Base-by-base conservation (phyloP, 2,329 filamentous ascomycete genomes). In the Colletotrichum sp. region DNA sequence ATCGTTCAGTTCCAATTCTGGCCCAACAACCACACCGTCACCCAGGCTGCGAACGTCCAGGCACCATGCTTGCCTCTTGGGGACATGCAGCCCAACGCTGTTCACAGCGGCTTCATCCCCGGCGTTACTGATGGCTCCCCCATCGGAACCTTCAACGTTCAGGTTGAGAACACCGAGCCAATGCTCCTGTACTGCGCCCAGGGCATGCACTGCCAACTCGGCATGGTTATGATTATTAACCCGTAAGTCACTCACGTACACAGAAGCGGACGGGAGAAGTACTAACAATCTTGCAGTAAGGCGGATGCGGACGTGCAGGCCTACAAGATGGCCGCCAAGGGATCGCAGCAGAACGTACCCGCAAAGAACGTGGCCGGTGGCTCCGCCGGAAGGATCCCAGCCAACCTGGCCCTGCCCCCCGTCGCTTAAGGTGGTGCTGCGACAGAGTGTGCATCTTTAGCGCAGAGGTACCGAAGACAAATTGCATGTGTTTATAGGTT, bases 151-250 rank as follows among this genome's bases (percentile, higher is more conserved):
- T 91, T 90, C 79, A 87, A 84, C 70, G 83, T 91, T 77, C 83
- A 84, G 18, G 81, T 91, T 16, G 85, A 84, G 34, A 84, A 82
- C 72, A 84, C 85, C 0, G 83, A 87, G 9, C 84, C 88, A 6
- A 85, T 90, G 75, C 90, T 88, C 80, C 76, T 89, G 30, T 91
- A 90, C 80, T 91, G 89, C 72, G 87, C 88, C 0, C 85, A 85
- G 5, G 85, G 82, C 0, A 85, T 84, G 8, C 88, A 90, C 75
- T 90, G 89, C 69, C 86, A 89, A 78, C 79, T 79, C 7, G 89
- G 88, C 10, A 89, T 90, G 84, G 85, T 88, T 21, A 86, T 88
- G 82, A 84, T 89, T 5, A 85, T 91, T 32, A 91, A 91, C 75
- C 86, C 86, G 85, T 86, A 76, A 75, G 84, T 2, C 21, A 26